These are phyloP conservation scores for Termitomyces sp. DNA, from an alignment of 768 basidiomycete genomes.

Conservation along the genomic window DNA sequence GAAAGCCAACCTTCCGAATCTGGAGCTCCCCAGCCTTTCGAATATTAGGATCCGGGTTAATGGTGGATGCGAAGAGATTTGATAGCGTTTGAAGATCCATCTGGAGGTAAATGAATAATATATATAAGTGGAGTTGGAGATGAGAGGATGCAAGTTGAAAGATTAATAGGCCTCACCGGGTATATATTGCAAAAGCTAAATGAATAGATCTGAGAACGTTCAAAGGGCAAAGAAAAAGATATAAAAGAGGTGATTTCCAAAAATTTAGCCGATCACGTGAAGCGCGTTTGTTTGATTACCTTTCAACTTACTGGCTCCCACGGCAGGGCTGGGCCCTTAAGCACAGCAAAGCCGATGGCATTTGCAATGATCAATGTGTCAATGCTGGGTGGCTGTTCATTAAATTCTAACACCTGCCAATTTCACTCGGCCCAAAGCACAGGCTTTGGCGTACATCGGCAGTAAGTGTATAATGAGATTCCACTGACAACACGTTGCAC, in stretches of 20 bases:
- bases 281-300: slow-evolving; percentile 9
- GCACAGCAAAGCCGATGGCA: too few species aligned
- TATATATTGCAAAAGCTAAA: slow-evolving; percentile 13
- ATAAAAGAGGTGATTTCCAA: slow-evolving; percentile 8
- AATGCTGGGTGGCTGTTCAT: too few species aligned
- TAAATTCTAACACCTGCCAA: too few species aligned
- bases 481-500: too few species aligned
- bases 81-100: slow-evolving; percentile 80
- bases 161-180: slow-evolving; percentile 10
- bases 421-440: too few species aligned
- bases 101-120: background rate
- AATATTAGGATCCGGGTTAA: slow-evolving; percentile 81
- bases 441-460: too few species aligned
- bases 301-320: too few species aligned
- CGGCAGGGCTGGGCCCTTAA: too few species aligned
- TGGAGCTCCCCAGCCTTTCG: slow-evolving; percentile 84
- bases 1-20: slow-evolving; percentile 67
- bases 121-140: background rate
- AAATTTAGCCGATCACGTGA: slow-evolving; percentile 18
- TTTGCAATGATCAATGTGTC: too few species aligned
- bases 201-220: slow-evolving; percentile 1
- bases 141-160: background rate
- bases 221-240: slow-evolving; percentile 1
- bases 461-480: too few species aligned
- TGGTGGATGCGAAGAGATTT: slow-evolving; percentile 76